These are phyloP conservation scores for Pseudogymnoascus sp. DNA, from an alignment of 2,329 filamentous ascomycete species.

Conservation along the genomic window DNA sequence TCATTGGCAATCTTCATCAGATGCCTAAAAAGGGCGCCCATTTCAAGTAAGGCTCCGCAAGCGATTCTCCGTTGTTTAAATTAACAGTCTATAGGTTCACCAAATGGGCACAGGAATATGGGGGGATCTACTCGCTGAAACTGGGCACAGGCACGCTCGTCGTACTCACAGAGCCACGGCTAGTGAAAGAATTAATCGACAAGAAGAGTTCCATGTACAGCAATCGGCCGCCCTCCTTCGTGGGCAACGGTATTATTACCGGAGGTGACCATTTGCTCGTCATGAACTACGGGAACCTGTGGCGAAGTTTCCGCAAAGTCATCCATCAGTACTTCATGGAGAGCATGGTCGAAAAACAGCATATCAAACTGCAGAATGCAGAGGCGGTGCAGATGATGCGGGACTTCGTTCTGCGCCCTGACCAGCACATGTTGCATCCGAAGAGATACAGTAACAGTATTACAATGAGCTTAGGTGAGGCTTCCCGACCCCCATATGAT, in stretches of 20 bases:
- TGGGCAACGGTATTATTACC: constrained; percentile 36
- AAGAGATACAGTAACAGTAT: constrained; percentile 42
- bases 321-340: constrained; percentile 38
- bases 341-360: constrained; percentile 34
- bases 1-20: constrained; percentile 18
- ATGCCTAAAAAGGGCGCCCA: constrained; percentile 23
- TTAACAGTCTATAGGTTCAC: not conserved
- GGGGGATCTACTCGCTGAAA: constrained; percentile 25
- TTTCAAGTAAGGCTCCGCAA: constrained; percentile 26
- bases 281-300: constrained; percentile 38
- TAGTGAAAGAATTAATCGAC: constrained; percentile 16
- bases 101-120: not conserved
- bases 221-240: constrained; percentile 34
- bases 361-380: constrained; percentile 37
- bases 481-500: not conserved
- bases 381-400: constrained; percentile 40
- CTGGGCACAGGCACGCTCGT: constrained; percentile 13
- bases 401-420: constrained; percentile 35
- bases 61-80: not conserved
- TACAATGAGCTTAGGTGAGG: constrained; percentile 33
- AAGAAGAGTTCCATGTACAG: constrained; percentile 23
- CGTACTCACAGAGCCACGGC: constrained; percentile 11
- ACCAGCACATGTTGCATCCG: constrained; percentile 39
- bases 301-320: constrained; percentile 39
- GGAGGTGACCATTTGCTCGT: constrained; percentile 39